Conservation (phyloP, 2,329 filamentous ascomycete genomes). For the Talaromyces verruculosus region DNA sequence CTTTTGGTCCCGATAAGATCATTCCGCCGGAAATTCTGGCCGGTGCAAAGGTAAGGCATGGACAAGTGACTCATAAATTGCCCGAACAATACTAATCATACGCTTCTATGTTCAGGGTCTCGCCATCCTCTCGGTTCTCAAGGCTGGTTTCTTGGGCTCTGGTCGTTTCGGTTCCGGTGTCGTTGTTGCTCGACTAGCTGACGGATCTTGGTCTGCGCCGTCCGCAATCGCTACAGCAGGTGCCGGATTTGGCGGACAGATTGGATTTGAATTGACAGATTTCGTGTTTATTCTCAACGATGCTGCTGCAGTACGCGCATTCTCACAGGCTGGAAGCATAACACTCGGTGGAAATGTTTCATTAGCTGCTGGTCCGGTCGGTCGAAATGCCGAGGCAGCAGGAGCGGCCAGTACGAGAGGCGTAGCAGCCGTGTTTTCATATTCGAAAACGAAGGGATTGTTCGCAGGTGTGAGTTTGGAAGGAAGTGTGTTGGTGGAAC, state of each 20-base stretch:
- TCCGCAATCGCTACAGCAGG: slow-evolving; percentile 52
- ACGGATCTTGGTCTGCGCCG: slow-evolving; percentile 52
- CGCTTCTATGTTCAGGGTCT: slow-evolving; percentile 41
- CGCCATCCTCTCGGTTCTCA: slow-evolving; percentile 51
- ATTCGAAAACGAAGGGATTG: slow-evolving; percentile 95
- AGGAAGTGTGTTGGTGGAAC: slow-evolving; percentile 87
- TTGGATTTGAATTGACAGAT: slow-evolving; percentile 54
- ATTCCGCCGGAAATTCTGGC: slow-evolving; percentile 88
- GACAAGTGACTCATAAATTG: neutral
- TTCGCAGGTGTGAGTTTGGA: slow-evolving; percentile 96
- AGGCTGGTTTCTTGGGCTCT: slow-evolving; percentile 53
- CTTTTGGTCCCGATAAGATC: slow-evolving; percentile 94
- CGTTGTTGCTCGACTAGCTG: slow-evolving; percentile 50
- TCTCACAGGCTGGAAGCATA: slow-evolving; percentile 86
- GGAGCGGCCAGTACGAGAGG: slow-evolving; percentile 88
- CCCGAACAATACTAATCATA: slow-evolving; percentile 3
- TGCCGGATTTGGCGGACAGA: slow-evolving; percentile 52
- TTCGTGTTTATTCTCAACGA: slow-evolving; percentile 99
- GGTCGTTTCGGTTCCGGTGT: slow-evolving; percentile 52
- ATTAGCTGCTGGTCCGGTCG: slow-evolving; percentile 88
- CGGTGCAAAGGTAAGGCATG: slow-evolving; percentile 72
- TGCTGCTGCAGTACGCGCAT: slow-evolving; percentile 80
- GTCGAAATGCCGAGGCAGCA: slow-evolving; percentile 92
- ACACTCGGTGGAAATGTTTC: slow-evolving; percentile 96
- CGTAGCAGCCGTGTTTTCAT: slow-evolving; percentile 90